Evolutionary conservation across 2,329 filamentous ascomycete species (phyloP), one percentile per base, ranked within the genome.

Genomic region (Fusarium brevicatenulatum): DNA sequence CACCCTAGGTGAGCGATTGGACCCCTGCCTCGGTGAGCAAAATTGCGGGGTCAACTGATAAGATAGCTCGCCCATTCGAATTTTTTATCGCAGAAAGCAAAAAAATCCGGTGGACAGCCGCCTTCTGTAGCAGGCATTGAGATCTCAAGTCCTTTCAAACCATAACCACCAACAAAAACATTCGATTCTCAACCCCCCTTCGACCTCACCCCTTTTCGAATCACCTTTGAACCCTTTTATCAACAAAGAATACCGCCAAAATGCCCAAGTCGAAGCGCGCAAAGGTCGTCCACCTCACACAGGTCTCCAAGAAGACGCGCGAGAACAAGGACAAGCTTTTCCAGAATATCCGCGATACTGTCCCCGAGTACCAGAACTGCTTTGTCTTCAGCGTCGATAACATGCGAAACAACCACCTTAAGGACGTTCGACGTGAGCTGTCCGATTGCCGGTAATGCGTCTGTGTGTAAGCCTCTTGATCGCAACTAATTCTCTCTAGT

Each of bases 181-280:
- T 54, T 19, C 50, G 47, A 54, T 44, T 50, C 50, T 47, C 44
- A 42, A 46, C 52, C 30, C 19, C 23, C 72, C 73, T 44, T 39
- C 34, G 58, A 42, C 23, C 44, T 42, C 30, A 10, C 23, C 25
- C 18, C 16, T 21, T 40, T 36, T 9, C 1, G 9, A 39, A 15
- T 37, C 36, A 21, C 21, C 19, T 18, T 12, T 15, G 37, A 10
- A 30, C 37, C 21, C 12, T 19, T 43, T 23, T 28, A 37, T 18
- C 36, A 49, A 47, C 19, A 39, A 58, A 49, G 19, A 34, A 19
- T 13, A 37, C 46, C 47, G 73, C 73, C 81, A 86, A 79, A 75
- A 99, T 99, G 96, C 96, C 96, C 82, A 95, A 97, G 87, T 98
- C 96, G 73, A 98, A 96, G 89, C 93, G 96, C 84, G 89, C 92